These are phyloP conservation scores for Penicillium soppii DNA, from an alignment of 495 filamentous ascomycete genomes.

Conservation along the genomic window DNA sequence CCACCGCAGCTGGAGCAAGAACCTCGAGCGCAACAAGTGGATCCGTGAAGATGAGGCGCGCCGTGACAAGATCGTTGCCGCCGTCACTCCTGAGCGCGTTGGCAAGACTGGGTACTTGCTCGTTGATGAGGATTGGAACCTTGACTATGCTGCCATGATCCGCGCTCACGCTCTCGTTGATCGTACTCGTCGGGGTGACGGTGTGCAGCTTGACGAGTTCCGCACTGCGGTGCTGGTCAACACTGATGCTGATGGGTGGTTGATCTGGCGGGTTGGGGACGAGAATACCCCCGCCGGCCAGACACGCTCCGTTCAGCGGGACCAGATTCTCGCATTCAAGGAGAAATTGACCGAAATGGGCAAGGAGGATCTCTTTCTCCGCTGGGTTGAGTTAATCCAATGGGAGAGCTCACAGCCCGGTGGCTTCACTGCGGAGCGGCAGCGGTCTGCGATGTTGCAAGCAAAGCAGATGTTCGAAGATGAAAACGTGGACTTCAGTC, in stretches of 20 bases:
- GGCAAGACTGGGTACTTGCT: slow-evolving; percentile 77
- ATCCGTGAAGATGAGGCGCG: slow-evolving; percentile 47
- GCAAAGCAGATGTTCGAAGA: slow-evolving; percentile 67
- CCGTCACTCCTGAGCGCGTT: slow-evolving; percentile 61
- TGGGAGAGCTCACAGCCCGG: slow-evolving; percentile 73
- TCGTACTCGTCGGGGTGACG: slow-evolving; percentile 42
- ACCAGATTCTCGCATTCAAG: slow-evolving; percentile 68
- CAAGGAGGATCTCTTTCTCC: slow-evolving; percentile 81
- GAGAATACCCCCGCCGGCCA: slow-evolving; percentile 54
- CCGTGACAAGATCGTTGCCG: slow-evolving; percentile 56
- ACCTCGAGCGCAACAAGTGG: slow-evolving; percentile 42
- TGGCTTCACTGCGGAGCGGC: slow-evolving; percentile 68
- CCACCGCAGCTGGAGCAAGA: slow-evolving; percentile 38
- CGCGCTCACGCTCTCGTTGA: slow-evolving; percentile 61
- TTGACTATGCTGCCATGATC: slow-evolving; percentile 77
- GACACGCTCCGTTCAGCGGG: slow-evolving; percentile 42
- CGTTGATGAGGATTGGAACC: slow-evolving; percentile 75
- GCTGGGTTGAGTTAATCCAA: slow-evolving; percentile 83
- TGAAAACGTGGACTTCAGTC: slow-evolving; percentile 71
- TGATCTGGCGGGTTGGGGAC: slow-evolving; percentile 54
- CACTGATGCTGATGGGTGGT: slow-evolving; percentile 64
- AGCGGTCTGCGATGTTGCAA: slow-evolving; percentile 62
- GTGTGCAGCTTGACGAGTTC: slow-evolving; percentile 52
- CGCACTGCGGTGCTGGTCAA: slow-evolving; percentile 64
- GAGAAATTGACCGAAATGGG: slow-evolving; percentile 67